Base-by-base conservation (phyloP, 768 basidiomycete species). In the Suillus cothurnatus region DNA sequence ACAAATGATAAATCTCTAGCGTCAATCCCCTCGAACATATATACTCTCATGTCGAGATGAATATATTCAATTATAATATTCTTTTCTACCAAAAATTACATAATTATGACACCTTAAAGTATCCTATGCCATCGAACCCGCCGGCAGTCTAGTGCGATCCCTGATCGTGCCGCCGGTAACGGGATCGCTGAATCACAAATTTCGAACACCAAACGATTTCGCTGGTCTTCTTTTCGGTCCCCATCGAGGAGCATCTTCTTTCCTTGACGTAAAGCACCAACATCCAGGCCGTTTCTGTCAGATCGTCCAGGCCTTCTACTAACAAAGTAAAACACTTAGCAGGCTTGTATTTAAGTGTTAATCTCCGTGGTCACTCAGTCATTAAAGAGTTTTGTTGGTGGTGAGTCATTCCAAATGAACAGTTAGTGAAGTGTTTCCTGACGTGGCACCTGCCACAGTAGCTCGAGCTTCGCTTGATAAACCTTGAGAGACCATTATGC, bases 161-260 rank as follows among this genome's bases (percentile, higher is more conserved):
- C 32, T 57, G 58, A 59, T 59, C 58, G 57, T 53, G 58, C 58
- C 58, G 58, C 58, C 58, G 58, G 58, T 39, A 41, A 41, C 9
- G 6, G 9, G 8, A 11, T 58, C 57, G 57, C 57, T 38, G 57
- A 26, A 39, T 21, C 38, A 21, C 39, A 59, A 56, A 23, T 55
- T 55, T 49, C 47, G 47, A 49, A 49, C 47, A 49, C 21, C 21
- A 47, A 52, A 34, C 31, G 2, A 55, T 21, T 21, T 55, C 28
- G 50, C 50, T 52, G 50, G 49, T 23, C 50, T 52, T 52, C 50
- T 52, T 52, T 17, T 50, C 23, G 7, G 17, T 7, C 14, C 14
- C 2, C 39, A 19, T 41, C 41, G 19, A 45, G 43, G 21, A 23
- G 23, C 19, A 47, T 47, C 12, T 50, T 50, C 49, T 50, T 15